phyloP scores from a whole-genome alignment of 2,329 filamentous ascomycete species.

The Ceratocystis smalleyi region DNA sequence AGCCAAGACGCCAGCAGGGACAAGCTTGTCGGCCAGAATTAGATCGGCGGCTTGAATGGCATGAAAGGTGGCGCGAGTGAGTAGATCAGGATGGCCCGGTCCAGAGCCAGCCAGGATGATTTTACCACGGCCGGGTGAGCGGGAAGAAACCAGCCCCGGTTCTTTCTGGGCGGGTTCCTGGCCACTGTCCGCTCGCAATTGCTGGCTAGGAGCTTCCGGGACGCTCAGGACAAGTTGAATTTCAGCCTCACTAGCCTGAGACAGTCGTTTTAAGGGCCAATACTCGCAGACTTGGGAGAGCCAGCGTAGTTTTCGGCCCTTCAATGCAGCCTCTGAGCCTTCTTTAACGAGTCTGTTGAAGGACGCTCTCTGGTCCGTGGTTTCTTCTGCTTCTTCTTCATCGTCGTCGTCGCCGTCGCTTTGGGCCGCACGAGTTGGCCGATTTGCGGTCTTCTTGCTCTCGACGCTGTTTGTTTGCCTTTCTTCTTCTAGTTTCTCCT shows the following conservation, averaged over 20 bases:
- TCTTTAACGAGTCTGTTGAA: conserved; percentile 76
- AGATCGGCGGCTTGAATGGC: conserved; percentile 61
- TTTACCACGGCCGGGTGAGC: conserved; percentile 34
- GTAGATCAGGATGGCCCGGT: conserved; percentile 78
- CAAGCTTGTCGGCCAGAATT: conserved; percentile 74
- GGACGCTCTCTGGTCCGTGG: conserved; percentile 56
- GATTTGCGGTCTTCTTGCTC: not conserved
- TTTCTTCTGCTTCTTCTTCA: conserved; percentile 35
- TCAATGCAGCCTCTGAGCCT: conserved; percentile 55
- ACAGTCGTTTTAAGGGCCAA: conserved; percentile 77
- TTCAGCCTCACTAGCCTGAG: conserved; percentile 63
- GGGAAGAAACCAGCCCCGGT: not conserved
- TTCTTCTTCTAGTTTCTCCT: conserved; percentile 21
- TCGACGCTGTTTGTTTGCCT: not conserved
- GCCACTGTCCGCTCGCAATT: not conserved
- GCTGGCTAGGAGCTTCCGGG: conserved; percentile 31
- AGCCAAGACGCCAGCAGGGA: conserved; percentile 69
- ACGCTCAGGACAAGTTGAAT: conserved; percentile 60
- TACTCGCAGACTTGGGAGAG: conserved; percentile 95
- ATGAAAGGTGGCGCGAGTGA: conserved; percentile 68
- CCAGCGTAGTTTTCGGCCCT: conserved; percentile 79
- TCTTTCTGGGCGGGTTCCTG: not conserved
- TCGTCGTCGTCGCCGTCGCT: too few species aligned
- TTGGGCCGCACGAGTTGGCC: conserved; percentile 20
- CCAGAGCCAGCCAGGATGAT: conserved; percentile 86